Evolutionary conservation across 225 moss, liverwort and hornwort genomes (phyloP), one percentile per base, ranked within the genome.

Genomic region (Sphagnum contortum): DNA sequence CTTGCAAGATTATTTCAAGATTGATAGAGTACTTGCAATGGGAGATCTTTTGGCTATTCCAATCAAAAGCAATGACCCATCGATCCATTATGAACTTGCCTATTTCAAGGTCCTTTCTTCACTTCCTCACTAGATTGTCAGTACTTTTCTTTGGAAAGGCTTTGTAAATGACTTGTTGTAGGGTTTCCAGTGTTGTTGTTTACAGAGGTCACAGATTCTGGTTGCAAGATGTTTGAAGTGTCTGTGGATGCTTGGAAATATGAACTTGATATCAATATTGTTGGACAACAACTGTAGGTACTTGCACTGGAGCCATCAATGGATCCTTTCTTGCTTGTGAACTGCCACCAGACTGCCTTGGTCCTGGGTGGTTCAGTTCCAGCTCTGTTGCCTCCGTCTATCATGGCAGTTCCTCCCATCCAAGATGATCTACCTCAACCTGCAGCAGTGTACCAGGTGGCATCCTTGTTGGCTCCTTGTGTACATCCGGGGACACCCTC

Each of bases 281-380:
- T 29, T 29, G 29, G 29, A 29, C 29, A 29, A 29, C 29, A 29
- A 29, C 29, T 29, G 78, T 79, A 96, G 96, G 96, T 96, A 59
- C 85, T 92, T 76, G 90, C 87, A 58, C 70, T 96, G 57, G 92
- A 96, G 79, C 92, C 96, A 47, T 67, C 81, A 45, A 67, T 85
- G 48, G 85, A 82, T 56, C 72, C 75, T 51, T 72, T 88, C 9
- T 73, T 87, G 70, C 82, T 83, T 70, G 92, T 85, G 63, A 92
- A 90, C 71, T 81, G 81, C 72, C 75, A 87, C 71, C 87, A 87
- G 72, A 87, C 96, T n/a, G 90, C 92, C 57, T 85, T 96, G 64
- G 83, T 96, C 57, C 83, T 96, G 54, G 81, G 90, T 67, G 87
- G 92, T 48, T 77, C 90, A 50, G 87, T 90, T 68, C 76, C 81